A percentile compares a stretch with the other conserved stretches of the same genome.
Conservation (phyloP, 2,329 filamentous ascomycete genomes). For the Pochonia chlamydosporia region DNA sequence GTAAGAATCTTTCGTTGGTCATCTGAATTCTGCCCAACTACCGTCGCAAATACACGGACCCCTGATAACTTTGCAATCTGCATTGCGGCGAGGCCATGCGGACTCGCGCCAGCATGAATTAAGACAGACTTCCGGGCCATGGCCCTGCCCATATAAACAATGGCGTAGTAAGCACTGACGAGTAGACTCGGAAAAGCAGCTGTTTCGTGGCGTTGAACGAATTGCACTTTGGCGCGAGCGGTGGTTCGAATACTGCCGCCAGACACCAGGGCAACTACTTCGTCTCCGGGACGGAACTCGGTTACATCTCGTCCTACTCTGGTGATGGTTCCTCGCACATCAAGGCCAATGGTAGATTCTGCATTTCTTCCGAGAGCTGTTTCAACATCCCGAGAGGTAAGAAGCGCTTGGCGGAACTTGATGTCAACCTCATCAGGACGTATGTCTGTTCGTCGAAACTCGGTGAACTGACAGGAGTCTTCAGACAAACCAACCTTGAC, state of each 20-base stretch:
- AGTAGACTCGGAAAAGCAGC: slow-evolving; percentile 31
- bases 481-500: slow-evolving; percentile 19
- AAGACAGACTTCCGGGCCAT: slow-evolving; percentile 28
- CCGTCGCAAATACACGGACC: slow-evolving; percentile 37
- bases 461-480: slow-evolving; percentile 19
- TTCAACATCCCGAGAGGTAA: slow-evolving; percentile 32
- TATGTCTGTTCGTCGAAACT: slow-evolving; percentile 15
- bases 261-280: slow-evolving; percentile 34
- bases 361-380: slow-evolving; percentile 25
- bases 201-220: slow-evolving; percentile 26
- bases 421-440: slow-evolving; percentile 32
- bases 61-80: slow-evolving; percentile 31
- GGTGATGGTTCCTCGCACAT: slow-evolving; percentile 33
- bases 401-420: slow-evolving; percentile 26
- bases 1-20: slow-evolving; percentile 32
- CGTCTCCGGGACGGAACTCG: slow-evolving; percentile 28
- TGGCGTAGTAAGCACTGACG: slow-evolving; percentile 36
- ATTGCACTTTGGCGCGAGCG: slow-evolving; percentile 25
- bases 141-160: slow-evolving; percentile 27
- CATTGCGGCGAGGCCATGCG: slow-evolving; percentile 38
- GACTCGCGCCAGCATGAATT: slow-evolving; percentile 37
- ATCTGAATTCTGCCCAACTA: slow-evolving; percentile 19
- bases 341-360: slow-evolving; percentile 30
- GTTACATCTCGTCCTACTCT: slow-evolving; percentile 26
- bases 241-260: slow-evolving; percentile 29